These are phyloP conservation scores for Camelina neglecta DNA, from an alignment of 345 rosid genomes.

Conservation along the genomic window DNA sequence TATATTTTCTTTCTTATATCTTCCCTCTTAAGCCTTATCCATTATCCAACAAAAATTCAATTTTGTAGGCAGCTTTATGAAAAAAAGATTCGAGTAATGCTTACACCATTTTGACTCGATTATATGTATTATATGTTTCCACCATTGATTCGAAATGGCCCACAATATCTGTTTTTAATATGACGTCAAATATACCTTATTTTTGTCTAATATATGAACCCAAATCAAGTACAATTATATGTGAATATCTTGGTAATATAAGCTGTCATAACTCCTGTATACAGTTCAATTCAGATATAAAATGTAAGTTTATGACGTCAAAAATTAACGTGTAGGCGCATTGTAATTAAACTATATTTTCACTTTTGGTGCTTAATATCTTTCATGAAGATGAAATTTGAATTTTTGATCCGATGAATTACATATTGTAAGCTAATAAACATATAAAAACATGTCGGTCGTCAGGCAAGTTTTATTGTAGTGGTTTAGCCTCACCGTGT, in stretches of 20 bases:
- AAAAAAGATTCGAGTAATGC: conserved; percentile 5
- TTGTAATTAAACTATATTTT: not conserved
- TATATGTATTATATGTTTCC: conserved; percentile 12
- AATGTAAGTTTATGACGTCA: not conserved
- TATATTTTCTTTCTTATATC: not conserved
- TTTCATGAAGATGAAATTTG: not conserved
- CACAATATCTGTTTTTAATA: conserved; percentile 25
- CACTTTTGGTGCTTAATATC: conserved; percentile 5
- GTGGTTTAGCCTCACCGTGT: not conserved
- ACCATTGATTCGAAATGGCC: conserved; percentile 22
- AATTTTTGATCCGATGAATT: not conserved
- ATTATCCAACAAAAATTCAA: conserved; percentile 32
- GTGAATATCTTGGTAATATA: conserved; percentile 10
- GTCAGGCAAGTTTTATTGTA: not conserved
- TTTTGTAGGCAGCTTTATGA: conserved; percentile 35
- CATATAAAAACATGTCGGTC: conserved; percentile 4
- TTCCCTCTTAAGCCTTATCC: conserved; percentile 44
- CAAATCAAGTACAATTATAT: not conserved
- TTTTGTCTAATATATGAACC: not conserved
- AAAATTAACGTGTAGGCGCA: conserved; percentile 1
- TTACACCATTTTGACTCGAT: conserved; percentile 37
- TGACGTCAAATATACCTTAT: conserved; percentile 16
- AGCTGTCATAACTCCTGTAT: not conserved
- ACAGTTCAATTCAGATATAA: not conserved
- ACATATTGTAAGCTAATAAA: not conserved